These are phyloP conservation scores for Aethionema arabicum DNA, from an alignment of 345 rosid genomes.

Conservation along the genomic window DNA sequence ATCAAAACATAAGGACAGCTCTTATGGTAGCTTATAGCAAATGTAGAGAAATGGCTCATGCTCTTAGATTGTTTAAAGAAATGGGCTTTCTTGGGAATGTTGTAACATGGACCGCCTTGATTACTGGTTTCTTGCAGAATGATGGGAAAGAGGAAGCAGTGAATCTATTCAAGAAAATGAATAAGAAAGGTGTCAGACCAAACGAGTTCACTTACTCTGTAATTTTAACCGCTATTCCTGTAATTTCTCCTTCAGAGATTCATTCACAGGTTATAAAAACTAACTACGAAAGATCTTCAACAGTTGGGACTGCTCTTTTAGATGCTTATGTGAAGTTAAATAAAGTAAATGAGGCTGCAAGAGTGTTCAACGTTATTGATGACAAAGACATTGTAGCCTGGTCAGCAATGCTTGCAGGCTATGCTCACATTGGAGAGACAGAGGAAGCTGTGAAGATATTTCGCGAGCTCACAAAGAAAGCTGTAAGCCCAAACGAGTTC, in stretches of 20 bases:
- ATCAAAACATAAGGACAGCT: constrained; percentile 54
- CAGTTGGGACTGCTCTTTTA: constrained; percentile 81
- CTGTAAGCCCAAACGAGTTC: constrained; percentile 69
- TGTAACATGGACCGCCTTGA: constrained; percentile 81
- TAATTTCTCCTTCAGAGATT: constrained; percentile 53
- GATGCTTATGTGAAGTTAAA: constrained; percentile 76
- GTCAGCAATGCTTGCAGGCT: constrained; percentile 87
- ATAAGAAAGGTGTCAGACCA: constrained; percentile 59
- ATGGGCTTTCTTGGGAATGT: constrained; percentile 48
- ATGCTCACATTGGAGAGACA: constrained; percentile 68
- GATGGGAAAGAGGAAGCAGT: constrained; percentile 51
- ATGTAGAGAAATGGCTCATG: constrained; percentile 54
- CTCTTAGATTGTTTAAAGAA: constrained; percentile 50
- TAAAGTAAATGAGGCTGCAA: constrained; percentile 53
- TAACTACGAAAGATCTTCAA: constrained; percentile 50
- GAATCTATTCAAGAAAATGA: constrained; percentile 57
- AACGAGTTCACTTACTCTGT: constrained; percentile 79
- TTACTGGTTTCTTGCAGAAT: constrained; percentile 72
- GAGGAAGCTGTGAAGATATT: constrained; percentile 61
- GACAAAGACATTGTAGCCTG: constrained; percentile 85
- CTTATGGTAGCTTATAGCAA: constrained; percentile 69
- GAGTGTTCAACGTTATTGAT: constrained; percentile 50
- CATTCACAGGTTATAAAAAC: constrained; percentile 75
- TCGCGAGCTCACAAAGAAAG: constrained; percentile 47
- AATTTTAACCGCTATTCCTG: constrained; percentile 62